Base-by-base conservation (phyloP, 1,284 basidiomycete genomes). In the Ustilago loliicola region DNA sequence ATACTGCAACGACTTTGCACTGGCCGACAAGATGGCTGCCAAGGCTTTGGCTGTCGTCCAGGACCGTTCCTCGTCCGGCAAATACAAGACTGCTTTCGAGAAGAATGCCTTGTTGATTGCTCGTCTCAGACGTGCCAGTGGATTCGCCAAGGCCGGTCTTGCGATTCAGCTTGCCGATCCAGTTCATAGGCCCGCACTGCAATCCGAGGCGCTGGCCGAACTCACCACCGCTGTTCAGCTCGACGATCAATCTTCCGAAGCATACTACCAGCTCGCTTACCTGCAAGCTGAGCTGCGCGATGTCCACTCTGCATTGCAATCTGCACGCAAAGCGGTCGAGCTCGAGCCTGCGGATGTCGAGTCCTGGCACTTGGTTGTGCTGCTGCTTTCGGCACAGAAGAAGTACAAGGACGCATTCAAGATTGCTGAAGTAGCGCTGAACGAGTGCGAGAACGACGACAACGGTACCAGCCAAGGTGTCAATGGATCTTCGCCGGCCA, bases 361-460 rank as follows among this genome's bases (percentile, higher is more conserved):
- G 47, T 91, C 93, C 64, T 98, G 96, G 96, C 96, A 98, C 87
- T 89, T 98, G 19, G 89, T 98, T 0, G 94, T 93, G 0, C 88
- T 99, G 6, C 87, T 98, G 17, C 89, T 96, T 11, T 92, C 92
- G 0, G 92, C 93, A 6, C 89, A 89, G 36, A 94, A 93, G 70
- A 92, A 96, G 82, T 95, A 93, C 93, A 87, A 88, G 36, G 92
- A 91, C 7, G 95, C 96, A 0, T 88, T 89, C 50, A 91, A 91
- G 63, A 91, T 96, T 2, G 87, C 96, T 53, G 94, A 95, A 62
- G 89, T 91, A 2, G 93, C 84, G 23, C 77, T 86, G 15, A 72
- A 65, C 55, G 78, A 82, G 58, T 80, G 81, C 48, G 83, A 86
- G 36, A 66, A 70, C 32, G 84, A 84, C 63, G 83, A 84, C 34